phyloP scores from a whole-genome alignment of 1,284 basidiomycete species.

The Pseudozyma thailandica region DNA sequence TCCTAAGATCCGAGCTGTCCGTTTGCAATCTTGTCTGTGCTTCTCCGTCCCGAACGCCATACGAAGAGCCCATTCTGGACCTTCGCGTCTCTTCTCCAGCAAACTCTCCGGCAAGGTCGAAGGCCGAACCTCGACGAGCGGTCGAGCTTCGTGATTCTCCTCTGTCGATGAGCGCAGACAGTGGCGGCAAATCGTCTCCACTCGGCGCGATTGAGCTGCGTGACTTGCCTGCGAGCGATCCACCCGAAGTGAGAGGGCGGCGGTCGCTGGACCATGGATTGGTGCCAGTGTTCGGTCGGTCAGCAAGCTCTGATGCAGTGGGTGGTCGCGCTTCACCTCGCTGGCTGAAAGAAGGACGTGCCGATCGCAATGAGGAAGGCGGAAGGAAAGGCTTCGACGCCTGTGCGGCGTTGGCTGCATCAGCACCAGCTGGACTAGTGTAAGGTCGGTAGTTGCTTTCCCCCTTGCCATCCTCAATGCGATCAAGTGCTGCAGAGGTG shows the following conservation, averaged over 20 bases:
- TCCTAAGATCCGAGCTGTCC: conserved; percentile 47
- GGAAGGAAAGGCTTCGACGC: conserved; percentile 35
- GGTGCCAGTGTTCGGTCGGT: conserved; percentile 12
- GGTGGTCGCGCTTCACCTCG: conserved; percentile 24
- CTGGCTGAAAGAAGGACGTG: conserved; percentile 26
- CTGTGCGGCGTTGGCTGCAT: conserved; percentile 13
- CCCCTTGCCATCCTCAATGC: conserved; percentile 23
- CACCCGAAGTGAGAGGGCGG: conserved; percentile 39
- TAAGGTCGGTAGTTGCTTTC: conserved; percentile 29
- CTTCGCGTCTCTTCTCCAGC: conserved; percentile 6
- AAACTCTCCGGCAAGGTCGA: conserved; percentile 11
- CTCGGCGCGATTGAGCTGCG: conserved; percentile 20
- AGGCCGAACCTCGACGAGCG: conserved; percentile 27
- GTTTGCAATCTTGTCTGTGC: conserved; percentile 31
- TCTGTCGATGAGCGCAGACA: conserved; percentile 30
- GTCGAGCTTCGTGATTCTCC: conserved; percentile 20
- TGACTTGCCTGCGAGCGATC: conserved; percentile 18
- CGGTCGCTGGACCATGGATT: conserved; percentile 25
- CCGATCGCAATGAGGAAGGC: conserved; percentile 35
- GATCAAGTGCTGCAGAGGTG: conserved; percentile 33
- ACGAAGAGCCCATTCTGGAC: conserved; percentile 27
- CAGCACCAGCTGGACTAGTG: conserved; percentile 45
- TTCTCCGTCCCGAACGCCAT: conserved; percentile 21
- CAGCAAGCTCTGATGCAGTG: conserved; percentile 14
- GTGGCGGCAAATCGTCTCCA: conserved; percentile 26